A percentile compares a stretch with the other conserved stretches of the same genome.
These are phyloP conservation scores for Suillus occidentalis DNA, from an alignment of 768 basidiomycete genomes.

Conservation along the genomic window DNA sequence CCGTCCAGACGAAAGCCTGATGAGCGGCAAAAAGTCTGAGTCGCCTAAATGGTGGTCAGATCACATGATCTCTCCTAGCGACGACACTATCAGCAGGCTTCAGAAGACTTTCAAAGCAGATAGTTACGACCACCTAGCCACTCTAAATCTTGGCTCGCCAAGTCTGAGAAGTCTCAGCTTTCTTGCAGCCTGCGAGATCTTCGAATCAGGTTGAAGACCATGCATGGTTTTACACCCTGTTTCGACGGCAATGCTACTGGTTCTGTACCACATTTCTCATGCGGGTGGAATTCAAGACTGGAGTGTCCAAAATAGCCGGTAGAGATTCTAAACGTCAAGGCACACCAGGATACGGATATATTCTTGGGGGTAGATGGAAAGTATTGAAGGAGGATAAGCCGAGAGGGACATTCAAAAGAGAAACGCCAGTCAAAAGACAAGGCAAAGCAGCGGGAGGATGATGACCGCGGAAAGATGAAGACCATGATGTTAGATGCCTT, in stretches of 20 bases:
- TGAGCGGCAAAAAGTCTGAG: neutral
- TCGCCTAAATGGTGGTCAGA: neutral
- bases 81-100: slow-evolving; percentile 7
- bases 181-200: slow-evolving; percentile 1
- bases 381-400: neutral
- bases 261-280: slow-evolving; percentile 8
- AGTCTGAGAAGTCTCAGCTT: slow-evolving; percentile 3
- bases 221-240: slow-evolving; percentile 4
- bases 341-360: neutral
- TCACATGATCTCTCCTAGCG: neutral
- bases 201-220: slow-evolving; percentile 1
- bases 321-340: slow-evolving; percentile 1
- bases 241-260: slow-evolving; percentile 11
- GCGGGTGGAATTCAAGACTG: neutral
- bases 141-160: neutral
- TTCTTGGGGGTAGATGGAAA: neutral
- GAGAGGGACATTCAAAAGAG: neutral
- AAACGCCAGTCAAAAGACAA: neutral
- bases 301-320: neutral
- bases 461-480: neutral
- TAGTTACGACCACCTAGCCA: slow-evolving; percentile 7
- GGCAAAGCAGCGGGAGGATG: neutral
- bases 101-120: neutral
- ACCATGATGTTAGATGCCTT: neutral
- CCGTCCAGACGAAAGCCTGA: slow-evolving; percentile 6